Conservation (phyloP, 2,329 filamentous ascomycete species). For the Xylaria polymorpha region DNA sequence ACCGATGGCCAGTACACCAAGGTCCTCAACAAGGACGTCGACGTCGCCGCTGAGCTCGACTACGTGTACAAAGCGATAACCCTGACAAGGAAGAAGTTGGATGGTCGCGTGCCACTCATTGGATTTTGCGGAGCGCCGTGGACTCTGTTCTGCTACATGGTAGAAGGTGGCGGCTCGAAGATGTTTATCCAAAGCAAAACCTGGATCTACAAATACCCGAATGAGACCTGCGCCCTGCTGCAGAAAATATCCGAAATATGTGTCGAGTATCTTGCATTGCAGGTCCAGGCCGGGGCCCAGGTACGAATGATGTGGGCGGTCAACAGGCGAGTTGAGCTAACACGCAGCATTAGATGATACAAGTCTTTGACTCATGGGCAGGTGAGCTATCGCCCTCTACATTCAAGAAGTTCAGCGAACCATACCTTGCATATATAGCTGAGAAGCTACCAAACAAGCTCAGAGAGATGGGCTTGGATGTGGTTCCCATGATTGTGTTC, state of each 20-base stretch:
- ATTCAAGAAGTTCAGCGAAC: slow-evolving; percentile 87
- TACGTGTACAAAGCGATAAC: slow-evolving; percentile 98
- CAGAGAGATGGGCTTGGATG: slow-evolving; percentile 77
- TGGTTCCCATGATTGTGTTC: slow-evolving; percentile 97
- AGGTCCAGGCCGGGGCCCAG: slow-evolving; percentile 94
- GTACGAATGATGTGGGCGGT: slow-evolving; percentile 52
- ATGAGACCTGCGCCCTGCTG: slow-evolving; percentile 82
- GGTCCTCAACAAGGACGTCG: slow-evolving; percentile 80
- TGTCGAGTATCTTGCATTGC: slow-evolving; percentile 91
- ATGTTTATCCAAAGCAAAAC: slow-evolving; percentile 94
- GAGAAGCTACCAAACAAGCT: slow-evolving; percentile 80
- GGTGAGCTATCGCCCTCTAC: slow-evolving; percentile 87
- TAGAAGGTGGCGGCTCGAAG: slow-evolving; percentile 96
- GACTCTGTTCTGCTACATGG: slow-evolving; percentile 99
- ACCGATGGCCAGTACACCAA: slow-evolving; percentile 84
- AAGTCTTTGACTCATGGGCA: slow-evolving; percentile 99
- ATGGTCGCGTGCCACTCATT: slow-evolving; percentile 89
- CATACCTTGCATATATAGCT: slow-evolving; percentile 87
- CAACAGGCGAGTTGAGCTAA: neutral
- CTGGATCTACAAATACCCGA: slow-evolving; percentile 91
- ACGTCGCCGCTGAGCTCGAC: slow-evolving; percentile 84
- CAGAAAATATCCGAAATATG: slow-evolving; percentile 95
- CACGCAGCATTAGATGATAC: slow-evolving; percentile 71
- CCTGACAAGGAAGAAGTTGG: slow-evolving; percentile 86
- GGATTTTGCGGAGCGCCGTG: slow-evolving; percentile 98